Conservation (phyloP, 208 protist species). For the Trypanosoma mega region DNA sequence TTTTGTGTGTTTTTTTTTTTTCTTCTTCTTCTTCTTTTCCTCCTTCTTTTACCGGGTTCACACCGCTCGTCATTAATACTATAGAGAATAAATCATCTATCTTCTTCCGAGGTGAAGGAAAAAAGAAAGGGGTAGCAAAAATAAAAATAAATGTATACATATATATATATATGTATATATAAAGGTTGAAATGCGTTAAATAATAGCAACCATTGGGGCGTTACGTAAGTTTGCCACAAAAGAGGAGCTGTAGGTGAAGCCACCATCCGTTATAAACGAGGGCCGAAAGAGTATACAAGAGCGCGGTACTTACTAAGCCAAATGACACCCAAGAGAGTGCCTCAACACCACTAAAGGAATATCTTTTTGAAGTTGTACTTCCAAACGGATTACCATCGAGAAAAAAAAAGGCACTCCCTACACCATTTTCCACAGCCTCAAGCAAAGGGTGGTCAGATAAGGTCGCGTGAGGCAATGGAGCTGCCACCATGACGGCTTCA, state of each 20-base stretch:
- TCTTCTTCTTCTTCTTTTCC: background rate
- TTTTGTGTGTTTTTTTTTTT: background rate
- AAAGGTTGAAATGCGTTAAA: background rate
- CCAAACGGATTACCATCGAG: background rate
- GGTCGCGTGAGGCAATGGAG: slow-evolving; percentile 20
- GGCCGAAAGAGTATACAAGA: slow-evolving; percentile 64
- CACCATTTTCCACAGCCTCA: slow-evolving; percentile 57
- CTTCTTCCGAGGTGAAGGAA: background rate
- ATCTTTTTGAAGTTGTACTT: slow-evolving; percentile 2
- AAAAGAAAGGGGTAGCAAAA: slow-evolving; percentile 5
- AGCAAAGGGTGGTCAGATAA: slow-evolving; percentile 41
- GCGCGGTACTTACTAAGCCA: slow-evolving; percentile 50
- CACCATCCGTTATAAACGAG: slow-evolving; percentile 73
- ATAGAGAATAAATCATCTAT: too few species aligned
- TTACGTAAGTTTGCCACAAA: slow-evolving; percentile 56
- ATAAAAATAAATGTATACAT: slow-evolving; percentile 3
- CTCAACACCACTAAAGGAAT: slow-evolving; percentile 47
- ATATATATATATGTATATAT: too few species aligned
- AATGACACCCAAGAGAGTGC: slow-evolving; percentile 58
- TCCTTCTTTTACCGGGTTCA: background rate
- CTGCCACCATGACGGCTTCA: slow-evolving; percentile 39
- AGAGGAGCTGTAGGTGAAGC: slow-evolving; percentile 64
- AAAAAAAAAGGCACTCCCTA: slow-evolving; percentile 55
- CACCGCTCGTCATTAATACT: too few species aligned
- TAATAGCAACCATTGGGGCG: background rate